Evolutionary conservation across 257 asterid species (phyloP), one percentile per base, ranked within the genome.

Genomic region (Nicotiana otophora): DNA sequence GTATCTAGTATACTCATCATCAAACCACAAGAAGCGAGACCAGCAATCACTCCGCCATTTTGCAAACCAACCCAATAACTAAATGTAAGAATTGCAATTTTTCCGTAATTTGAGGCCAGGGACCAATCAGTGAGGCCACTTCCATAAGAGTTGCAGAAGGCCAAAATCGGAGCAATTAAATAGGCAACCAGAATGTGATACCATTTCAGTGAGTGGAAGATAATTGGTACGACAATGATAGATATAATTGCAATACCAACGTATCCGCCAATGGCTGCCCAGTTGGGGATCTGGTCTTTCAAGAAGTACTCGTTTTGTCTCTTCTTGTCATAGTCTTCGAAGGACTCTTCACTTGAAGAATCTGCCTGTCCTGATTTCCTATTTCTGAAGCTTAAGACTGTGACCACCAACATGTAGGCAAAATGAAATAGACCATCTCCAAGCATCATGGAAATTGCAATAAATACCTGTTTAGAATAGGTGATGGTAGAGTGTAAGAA

Each of bases 351-450:
- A 51, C 68, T 19, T 20, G 15, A 46, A 7, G 54, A 15, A 19
- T 81, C 70, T 70, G 79, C 60, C 20, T 19, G 34, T 4, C 61
- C 42, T 4, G 64, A 23, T 5, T 14, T 81, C 7, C 80, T 84
- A 30, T 28, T 17, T 12, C 62, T 2, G 75, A 88, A 87, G 58
- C 87, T 90, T 31, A 7, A n/a, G 0, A 39, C 0, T 0, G 92
- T 86, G n/a, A 89, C 78, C 6, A 84, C 33, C 1, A 85, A 34
- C 96, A 92, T 94, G 86, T 82, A 86, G 42, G 86, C 82, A 7
- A 90, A 93, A 77, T 92, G 98, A 68, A 79, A 94, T 5, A 94
- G 82, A 28, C 98, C 98, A 33, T 94, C 98, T 1, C 98, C 98
- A 31, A 94, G 93, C 88, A 94, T 94, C 85, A 87, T 86, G 8